Conservation (phyloP, 73 alveolate species). For the Tetrahymena malaccensis region DNA sequence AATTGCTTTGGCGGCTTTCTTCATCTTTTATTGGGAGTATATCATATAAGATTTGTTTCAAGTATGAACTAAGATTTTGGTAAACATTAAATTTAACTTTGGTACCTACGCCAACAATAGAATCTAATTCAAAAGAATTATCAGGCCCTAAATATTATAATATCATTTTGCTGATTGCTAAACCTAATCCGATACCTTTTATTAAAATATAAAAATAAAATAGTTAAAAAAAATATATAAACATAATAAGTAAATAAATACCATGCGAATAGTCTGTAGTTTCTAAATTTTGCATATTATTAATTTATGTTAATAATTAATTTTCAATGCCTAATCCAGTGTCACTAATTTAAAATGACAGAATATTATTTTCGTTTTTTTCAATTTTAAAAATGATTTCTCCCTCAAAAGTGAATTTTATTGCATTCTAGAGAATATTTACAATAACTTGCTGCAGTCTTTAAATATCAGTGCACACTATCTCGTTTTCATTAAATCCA, state of each 20-base stretch:
- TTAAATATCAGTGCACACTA: background rate
- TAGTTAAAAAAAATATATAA: background rate
- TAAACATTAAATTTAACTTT: background rate
- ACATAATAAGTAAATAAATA: background rate
- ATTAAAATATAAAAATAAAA: background rate
- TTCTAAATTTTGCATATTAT: background rate
- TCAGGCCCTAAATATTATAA: background rate
- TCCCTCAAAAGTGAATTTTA: background rate
- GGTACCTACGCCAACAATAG: background rate
- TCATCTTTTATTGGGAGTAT: background rate
- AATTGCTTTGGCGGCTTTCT: background rate
- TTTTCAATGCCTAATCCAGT: background rate
- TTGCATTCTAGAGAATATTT: background rate
- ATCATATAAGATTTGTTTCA: background rate
- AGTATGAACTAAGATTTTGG: background rate
- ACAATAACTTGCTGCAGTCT: background rate
- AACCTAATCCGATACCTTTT: background rate
- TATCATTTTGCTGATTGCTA: background rate
- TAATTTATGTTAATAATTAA: background rate
- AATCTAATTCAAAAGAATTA: background rate
- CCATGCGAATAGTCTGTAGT: background rate
- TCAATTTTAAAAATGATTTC: background rate
- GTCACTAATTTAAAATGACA: background rate
- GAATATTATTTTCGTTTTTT: background rate
- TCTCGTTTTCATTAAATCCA: background rate